Base-by-base conservation (phyloP, 139 green algal species). In the Tetradesmus obliquus region DNA sequence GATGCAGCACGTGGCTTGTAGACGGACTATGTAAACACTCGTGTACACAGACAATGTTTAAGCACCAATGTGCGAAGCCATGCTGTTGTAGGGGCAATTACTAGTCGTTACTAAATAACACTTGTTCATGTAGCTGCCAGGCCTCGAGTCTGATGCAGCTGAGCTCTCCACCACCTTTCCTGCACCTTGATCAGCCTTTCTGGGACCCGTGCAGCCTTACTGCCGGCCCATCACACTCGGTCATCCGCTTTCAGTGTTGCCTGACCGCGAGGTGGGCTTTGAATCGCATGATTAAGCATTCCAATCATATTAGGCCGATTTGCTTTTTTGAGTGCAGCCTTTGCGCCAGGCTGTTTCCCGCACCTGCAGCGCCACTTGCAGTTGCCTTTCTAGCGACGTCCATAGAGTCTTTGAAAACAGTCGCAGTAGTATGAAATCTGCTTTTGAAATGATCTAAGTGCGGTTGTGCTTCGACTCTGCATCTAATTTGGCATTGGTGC, bases 91-190 rank as follows among this genome's bases (percentile, higher is more conserved):
- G 66, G 66, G 66, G 66, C 17, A 17, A 17, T n/a, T 76, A 76
- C 66, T 76, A 76, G 66, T 76, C 66, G 66, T 76, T 76, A 76
- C 66, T 76, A n/a, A 76, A 24, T 76, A 76, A 76, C 66, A 76
- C 66, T 76, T 3, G 66, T 71, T 76, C n/a, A 19, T 24, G n/a
- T 19, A 24, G 15, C 66, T 17, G 3, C 17, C 17, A 24, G 15
- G 66, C 66, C 9, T 76, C 15, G 2, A 24, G 3, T 24, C 17
- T 5, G 66, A 13, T 76, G 66, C 66, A 76, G 15, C 1, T 19
- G 5, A 24, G 2, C 66, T 10, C 66, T 19, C 7, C 15, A 24
- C 17, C 66, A 76, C 66, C 66, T 76, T 72, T 76, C n/a, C 15
- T 76, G 66, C n/a, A 19, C 66, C 3, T 76, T 24, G 15, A 76